phyloP scores from a whole-genome alignment of 495 filamentous ascomycete genomes.

The Podospora tetraspora region DNA sequence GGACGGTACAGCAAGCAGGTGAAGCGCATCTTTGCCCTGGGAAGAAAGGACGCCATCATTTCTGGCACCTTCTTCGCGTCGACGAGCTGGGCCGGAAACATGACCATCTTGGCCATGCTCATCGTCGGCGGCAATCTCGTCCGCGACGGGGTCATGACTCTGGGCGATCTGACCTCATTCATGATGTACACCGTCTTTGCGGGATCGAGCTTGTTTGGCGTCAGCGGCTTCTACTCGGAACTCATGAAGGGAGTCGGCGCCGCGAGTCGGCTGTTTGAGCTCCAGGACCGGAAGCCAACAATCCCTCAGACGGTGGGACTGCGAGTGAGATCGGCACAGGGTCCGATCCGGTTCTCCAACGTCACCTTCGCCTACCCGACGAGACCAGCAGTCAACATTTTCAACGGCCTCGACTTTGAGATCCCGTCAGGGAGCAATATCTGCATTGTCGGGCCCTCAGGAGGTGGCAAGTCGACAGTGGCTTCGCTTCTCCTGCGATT shows the following conservation, averaged over 20 bases:
- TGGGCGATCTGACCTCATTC: constrained; percentile 94
- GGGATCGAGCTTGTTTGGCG: constrained; percentile 81
- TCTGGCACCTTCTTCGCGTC: constrained; percentile 88
- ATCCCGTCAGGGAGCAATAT: constrained; percentile 92
- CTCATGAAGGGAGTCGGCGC: constrained; percentile 98
- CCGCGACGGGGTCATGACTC: constrained; percentile 72
- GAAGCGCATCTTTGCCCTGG: constrained; percentile 83
- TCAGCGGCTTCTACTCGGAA: constrained; percentile 95
- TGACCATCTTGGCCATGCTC: constrained; percentile 89
- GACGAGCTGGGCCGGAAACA: constrained; percentile 85
- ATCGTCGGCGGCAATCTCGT: constrained; percentile 90
- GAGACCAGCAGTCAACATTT: constrained; percentile 82
- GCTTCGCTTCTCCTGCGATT: constrained; percentile 83
- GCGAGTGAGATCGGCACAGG: constrained; percentile 74
- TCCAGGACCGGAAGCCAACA: constrained; percentile 85
- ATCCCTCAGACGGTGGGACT: constrained; percentile 78
- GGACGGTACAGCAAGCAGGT: constrained; percentile 86
- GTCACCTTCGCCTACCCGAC: constrained; percentile 88
- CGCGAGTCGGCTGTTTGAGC: constrained; percentile 87
- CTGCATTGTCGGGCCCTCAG: constrained; percentile 91
- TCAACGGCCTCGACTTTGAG: constrained; percentile 79
- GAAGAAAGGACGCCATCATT: constrained; percentile 76
- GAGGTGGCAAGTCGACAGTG: constrained; percentile 93
- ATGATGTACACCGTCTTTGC: constrained; percentile 97
- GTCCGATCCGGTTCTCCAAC: constrained; percentile 79